phyloP scores from a whole-genome alignment of 2,329 filamentous ascomycete species.

The Alternaria consortialis region DNA sequence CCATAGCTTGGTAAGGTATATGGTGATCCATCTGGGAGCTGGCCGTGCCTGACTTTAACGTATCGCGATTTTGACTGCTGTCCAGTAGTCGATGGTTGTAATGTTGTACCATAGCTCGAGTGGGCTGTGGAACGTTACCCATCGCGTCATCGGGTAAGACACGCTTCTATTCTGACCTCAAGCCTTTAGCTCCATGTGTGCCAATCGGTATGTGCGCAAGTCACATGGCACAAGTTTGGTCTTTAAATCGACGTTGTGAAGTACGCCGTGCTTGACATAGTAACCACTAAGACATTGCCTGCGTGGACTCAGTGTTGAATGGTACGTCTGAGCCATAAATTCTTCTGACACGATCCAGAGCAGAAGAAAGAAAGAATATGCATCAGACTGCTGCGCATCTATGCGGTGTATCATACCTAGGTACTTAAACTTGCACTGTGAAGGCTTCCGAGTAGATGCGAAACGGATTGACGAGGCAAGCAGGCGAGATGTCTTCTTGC shows the following conservation, averaged over 20 bases:
- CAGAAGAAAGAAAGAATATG: background rate
- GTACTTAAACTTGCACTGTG: background rate
- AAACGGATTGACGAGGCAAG: background rate
- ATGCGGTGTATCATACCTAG: background rate
- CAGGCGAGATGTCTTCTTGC: background rate
- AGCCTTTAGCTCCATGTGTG: background rate
- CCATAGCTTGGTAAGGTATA: background rate
- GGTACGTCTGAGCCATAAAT: background rate
- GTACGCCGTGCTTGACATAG: background rate
- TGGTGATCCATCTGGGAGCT: background rate
- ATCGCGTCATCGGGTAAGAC: background rate
- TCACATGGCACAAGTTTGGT: background rate
- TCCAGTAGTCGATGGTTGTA: background rate
- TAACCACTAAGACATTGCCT: background rate
- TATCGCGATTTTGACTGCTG: background rate
- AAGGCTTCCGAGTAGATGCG: background rate
- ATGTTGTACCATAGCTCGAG: slow-evolving; percentile 6
- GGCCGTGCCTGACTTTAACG: background rate
- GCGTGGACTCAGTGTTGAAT: background rate
- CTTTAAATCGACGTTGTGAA: slow-evolving; percentile 4
- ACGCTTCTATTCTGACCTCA: background rate
- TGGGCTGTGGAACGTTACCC: background rate
- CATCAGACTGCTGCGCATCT: background rate
- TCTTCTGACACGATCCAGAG: background rate
- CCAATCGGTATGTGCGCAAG: background rate